Evolutionary conservation across 2,329 filamentous ascomycete species (phyloP), one percentile per base, ranked within the genome.

Genomic region (Lachnellula subtilissima): DNA sequence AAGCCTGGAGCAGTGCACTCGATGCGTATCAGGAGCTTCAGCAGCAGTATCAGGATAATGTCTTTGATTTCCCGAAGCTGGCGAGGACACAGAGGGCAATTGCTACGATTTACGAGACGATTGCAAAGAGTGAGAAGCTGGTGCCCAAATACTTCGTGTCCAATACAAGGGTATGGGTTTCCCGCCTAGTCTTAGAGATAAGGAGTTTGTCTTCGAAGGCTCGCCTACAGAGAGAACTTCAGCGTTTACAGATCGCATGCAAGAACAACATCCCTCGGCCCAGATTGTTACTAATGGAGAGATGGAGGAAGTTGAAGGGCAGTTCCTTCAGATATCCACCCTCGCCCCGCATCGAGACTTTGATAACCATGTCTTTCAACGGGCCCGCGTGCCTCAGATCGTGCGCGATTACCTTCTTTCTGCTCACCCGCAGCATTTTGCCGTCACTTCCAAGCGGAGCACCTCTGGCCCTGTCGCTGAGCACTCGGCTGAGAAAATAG

Each of bases 131-230:
- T 65, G 87, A 93, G 53, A 87, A 85, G 63, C 75, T 86, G 17
- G 84, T 87, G 57, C 87, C 90, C 11, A 88, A 93, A 60, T 97
- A 96, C 73, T 97, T 81, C 88, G 89, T 61, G 92, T 97, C 28
- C 80, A 86, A 12, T 97, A 94, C 76, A 89, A 87, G 67, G 93
- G 93, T 5, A 83, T 96, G 53, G 92, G 93, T 1, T 97, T 97
- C 72, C 89, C 92, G 1, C 68, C 84, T 1, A 87, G 81, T 49
- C 72, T 97, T 22, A 83, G 91, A 51, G 91, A 97, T 71, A 96
- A 96, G 74, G 87, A 93, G 57, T 97, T 91, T 71, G 87, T 97
- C 54, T 96, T 95, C 65, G 91, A 97, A 72, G 91, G 89, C 0
- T 83, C 85, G 1, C 80, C 87, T 0, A 84, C 78, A 6, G 93